phyloP scores from a whole-genome alignment of 768 basidiomycete species.

The Auricularia cornea region DNA sequence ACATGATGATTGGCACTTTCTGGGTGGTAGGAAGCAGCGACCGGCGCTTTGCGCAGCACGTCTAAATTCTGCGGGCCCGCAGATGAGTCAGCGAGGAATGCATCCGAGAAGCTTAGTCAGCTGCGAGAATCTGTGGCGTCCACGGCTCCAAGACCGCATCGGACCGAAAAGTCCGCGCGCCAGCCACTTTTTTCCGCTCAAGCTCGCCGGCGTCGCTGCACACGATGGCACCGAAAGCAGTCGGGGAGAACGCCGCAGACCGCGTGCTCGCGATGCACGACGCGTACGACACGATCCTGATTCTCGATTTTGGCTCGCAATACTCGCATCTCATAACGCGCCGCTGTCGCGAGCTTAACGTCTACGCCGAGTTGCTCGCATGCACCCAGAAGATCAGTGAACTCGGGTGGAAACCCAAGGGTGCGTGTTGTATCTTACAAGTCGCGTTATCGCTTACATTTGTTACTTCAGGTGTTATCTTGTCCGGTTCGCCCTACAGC shows the following conservation, averaged over 20 bases:
- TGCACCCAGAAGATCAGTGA: slow-evolving; percentile 89
- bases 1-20: too few species aligned
- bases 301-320: slow-evolving; percentile 95
- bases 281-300: slow-evolving; percentile 92
- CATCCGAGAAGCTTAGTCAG: too few species aligned
- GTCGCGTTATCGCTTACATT: neutral
- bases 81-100: too few species aligned
- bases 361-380: slow-evolving; percentile 96
- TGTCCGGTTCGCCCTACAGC: slow-evolving; percentile 97
- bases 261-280: slow-evolving; percentile 53
- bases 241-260: neutral
- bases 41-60: too few species aligned
- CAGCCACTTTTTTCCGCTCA: too few species aligned
- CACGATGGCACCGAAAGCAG: neutral
- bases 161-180: too few species aligned
- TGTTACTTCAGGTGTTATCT: slow-evolving; percentile 67
- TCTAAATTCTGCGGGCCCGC: too few species aligned
- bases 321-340: slow-evolving; percentile 97
- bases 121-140: too few species aligned
- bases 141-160: too few species aligned
- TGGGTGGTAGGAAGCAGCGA: too few species aligned
- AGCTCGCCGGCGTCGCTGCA: too few species aligned
- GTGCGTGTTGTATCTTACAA: slow-evolving; percentile 28
- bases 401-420: slow-evolving; percentile 89
- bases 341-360: slow-evolving; percentile 93